Base-by-base conservation (phyloP, 1,284 basidiomycete species). In the Ceraceosorus bombacis region DNA sequence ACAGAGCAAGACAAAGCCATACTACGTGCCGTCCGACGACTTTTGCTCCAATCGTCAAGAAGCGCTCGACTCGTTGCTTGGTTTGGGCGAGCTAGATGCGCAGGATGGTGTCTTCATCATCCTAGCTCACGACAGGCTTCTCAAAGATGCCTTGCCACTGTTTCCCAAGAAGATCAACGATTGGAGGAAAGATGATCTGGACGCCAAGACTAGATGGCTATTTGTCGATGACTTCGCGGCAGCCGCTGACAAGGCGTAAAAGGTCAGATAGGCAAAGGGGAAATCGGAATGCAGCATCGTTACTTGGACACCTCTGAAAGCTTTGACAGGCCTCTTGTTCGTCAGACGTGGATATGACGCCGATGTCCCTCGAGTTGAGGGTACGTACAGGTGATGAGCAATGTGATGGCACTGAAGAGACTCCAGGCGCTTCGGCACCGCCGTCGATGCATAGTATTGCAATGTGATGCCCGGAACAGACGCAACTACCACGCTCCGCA, bases 121-220 rank as follows among this genome's bases (percentile, higher is more conserved):
- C 53, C 37, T 54, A 13, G 53, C 53, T 12, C 53, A 54, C 27
- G 53, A 54, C 12, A 41, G 53, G 15, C 17, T 15, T 7, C 36
- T 54, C 17, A 13, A 40, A 8, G 39, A 27, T 5, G 15, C 36
- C 12, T 8, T 54, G 13, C 53, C 53, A 6, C 37, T 51, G 1
- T 54, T 54, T 40, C 53, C 53, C 15, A 46, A 54, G 12, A 13
- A 15, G 37, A 54, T 54, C 36, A 54, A 54, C 49, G 53, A 54
- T 41, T 54, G 53, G 53, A 54, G 37, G 37, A 36, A 54, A 38
- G 15, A 37, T 15, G 37, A 54, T 41, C 27, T 54, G 6, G 53
- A 27, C 2, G 38, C 17, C 15, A 40, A 41, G 6, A 8, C 17
- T 7, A 51, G 53, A 41, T 54, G 53, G 53, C 13, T 40, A 1